Percentiles rank a stretch among this genome's conserved stretches.
Conservation (phyloP, 805 yeast genomes). For the Wickerhamiella azyma region DNA sequence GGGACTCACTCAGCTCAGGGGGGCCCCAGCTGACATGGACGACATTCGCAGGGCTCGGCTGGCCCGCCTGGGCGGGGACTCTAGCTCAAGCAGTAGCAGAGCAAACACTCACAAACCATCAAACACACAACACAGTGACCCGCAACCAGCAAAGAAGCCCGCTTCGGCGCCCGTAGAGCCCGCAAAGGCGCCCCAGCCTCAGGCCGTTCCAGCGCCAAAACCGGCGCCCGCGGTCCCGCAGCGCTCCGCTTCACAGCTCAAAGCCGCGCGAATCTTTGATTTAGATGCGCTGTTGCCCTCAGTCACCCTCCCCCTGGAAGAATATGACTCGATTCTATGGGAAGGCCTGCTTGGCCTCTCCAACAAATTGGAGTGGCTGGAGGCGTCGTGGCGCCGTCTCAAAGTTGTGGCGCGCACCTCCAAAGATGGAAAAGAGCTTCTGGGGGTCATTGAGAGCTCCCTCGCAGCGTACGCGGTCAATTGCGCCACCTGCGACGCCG, state of each 20-base stretch:
- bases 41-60: slow-evolving; percentile 5
- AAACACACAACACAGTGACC: not conserved
- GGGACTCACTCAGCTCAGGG: no score
- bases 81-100: no score
- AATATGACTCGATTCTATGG: slow-evolving; percentile 9
- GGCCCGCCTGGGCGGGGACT: not conserved
- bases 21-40: no score
- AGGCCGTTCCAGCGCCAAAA: not conserved
- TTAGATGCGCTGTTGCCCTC: not conserved
- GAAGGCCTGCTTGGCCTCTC: slow-evolving; percentile 2
- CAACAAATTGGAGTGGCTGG: slow-evolving; percentile 10
- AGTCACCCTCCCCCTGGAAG: not conserved
- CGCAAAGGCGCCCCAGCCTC: not conserved
- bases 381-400: slow-evolving; percentile 11
- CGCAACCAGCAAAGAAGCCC: not conserved
- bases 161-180: not conserved
- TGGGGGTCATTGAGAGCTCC: slow-evolving; percentile 8
- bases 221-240: not conserved
- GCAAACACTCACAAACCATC: no score
- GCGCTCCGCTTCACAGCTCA: not conserved
- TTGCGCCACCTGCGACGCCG: slow-evolving; percentile 15
- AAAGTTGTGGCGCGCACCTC: slow-evolving; percentile 4
- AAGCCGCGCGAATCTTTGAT: not conserved
- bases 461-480: slow-evolving; percentile 13
- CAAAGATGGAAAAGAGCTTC: not conserved